Evolutionary conservation across 306 rosid species (phyloP).

Genomic region (peach (Prunus persica)): DNA sequence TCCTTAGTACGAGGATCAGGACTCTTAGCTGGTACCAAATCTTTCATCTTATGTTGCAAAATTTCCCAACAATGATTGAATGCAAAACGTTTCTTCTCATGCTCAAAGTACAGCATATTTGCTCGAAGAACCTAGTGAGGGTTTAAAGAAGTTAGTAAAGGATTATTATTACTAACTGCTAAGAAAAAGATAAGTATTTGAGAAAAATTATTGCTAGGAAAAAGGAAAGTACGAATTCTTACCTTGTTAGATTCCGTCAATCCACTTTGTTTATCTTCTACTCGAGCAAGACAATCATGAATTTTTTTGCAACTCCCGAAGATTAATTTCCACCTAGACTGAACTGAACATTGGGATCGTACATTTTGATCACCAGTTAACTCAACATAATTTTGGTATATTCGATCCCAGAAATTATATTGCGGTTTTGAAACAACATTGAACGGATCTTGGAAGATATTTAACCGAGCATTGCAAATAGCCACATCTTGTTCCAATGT

Average conservation of each 20-base stretch:
- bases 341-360: neutral
- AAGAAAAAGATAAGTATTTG: neutral
- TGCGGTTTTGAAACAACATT: neutral
- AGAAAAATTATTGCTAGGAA: neutral
- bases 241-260: neutral
- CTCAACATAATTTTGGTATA: neutral
- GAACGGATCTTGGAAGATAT: neutral
- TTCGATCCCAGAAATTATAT: neutral
- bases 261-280: conserved; percentile 1
- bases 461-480: neutral
- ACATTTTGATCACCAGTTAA: neutral
- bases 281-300: neutral
- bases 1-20: neutral
- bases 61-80: conserved; percentile 4
- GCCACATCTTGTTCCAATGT: neutral
- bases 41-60: neutral
- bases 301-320: neutral
- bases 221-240: neutral
- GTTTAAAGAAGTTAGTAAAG: neutral
- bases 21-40: neutral
- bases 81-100: neutral
- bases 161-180: neutral
- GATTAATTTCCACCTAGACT: neutral
- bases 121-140: neutral
- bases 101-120: neutral